Percentiles rank a stretch among this genome's conserved stretches.
These are phyloP conservation scores for Pseudonectria buxi DNA, from an alignment of 2,329 filamentous ascomycete genomes.

Conservation along the genomic window DNA sequence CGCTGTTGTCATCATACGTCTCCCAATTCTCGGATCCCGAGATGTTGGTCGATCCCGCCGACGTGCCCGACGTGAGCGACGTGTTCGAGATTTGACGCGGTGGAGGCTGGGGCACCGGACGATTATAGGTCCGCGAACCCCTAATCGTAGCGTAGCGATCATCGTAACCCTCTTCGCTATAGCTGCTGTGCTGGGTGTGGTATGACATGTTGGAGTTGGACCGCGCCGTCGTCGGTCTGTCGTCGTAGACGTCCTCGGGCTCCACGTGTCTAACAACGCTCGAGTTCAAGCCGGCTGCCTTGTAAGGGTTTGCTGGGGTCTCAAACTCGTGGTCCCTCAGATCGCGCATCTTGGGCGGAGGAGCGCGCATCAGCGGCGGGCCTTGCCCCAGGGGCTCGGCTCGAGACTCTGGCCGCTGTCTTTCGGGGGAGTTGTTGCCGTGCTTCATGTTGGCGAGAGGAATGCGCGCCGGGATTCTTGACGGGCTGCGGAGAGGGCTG, in stretches of 20 bases:
- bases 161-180: conserved; percentile 31
- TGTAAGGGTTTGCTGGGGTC: conserved; percentile 43
- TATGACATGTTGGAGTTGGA: conserved; percentile 35
- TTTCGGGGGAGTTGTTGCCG: conserved; percentile 76
- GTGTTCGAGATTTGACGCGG: conserved; percentile 57
- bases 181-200: conserved; percentile 21
- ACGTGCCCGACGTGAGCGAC: conserved; percentile 61
- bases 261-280: conserved; percentile 55
- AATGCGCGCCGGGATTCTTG: conserved; percentile 61
- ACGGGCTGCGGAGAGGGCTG: conserved; percentile 29
- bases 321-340: conserved; percentile 50
- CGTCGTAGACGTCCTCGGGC: conserved; percentile 84
- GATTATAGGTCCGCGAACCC: conserved; percentile 30
- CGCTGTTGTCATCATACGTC: conserved; percentile 81
- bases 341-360: conserved; percentile 90
- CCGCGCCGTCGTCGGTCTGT: conserved; percentile 36
- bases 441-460: conserved; percentile 64
- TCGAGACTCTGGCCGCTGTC: conserved; percentile 41
- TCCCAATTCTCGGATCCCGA: conserved; percentile 97
- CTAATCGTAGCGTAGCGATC: conserved; percentile 37
- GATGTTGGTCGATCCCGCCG: conserved; percentile 66
- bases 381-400: conserved; percentile 45
- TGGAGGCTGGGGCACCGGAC: conserved; percentile 29
- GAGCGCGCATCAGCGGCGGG: conserved; percentile 53
- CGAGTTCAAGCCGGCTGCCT: conserved; percentile 39